Evolutionary conservation across 371 early-diverging fungal species (phyloP), one percentile per base, ranked within the genome.

Genomic region (Mucor mucedo): DNA sequence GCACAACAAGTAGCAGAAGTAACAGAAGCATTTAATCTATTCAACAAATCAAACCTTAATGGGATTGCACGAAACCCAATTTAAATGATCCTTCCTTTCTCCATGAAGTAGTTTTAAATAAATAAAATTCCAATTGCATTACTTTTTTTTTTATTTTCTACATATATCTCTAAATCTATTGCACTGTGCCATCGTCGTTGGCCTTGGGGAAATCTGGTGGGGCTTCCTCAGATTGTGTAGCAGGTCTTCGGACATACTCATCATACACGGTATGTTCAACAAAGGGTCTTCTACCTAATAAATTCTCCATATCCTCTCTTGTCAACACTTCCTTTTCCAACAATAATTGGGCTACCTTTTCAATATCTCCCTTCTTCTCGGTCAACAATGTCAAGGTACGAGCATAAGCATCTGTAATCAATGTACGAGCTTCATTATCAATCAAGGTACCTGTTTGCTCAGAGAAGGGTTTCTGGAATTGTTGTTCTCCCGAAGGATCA

Each of bases 261-360:
- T 86, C 87, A 59, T 86, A 88, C 58, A 80, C 81, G 42, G 79
- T 73, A 78, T 87, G 87, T 57, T 93, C 91, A 60, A 68, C 69
- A 78, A 92, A 95, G 35, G 95, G 95, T 32, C 95, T 84, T 66
- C 84, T 85, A 30, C 99, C 99, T 48, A 98, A 71, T 44, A 98
- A 71, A 16, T 80, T 70, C 54, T 95, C 85, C 95, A 98, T 94
- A 63, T 98, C 98, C 42, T 96, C 94, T 35, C 97, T 85, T 16
- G 87, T 90, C 60, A 98, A 77, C n/a, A 98, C 97, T 78, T 98
- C 99, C 83, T 96, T 96, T 75, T 93, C 88, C 69, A 98, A 80
- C 71, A 98, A 72, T 67, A 89, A 75, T 69, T 87, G 76, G 2
- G 99, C 99, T 2, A 98, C 93, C 80, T 92, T 93, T 71, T 95